Base-by-base conservation (phyloP, 257 asterid genomes). In the Mentha longifolia region DNA sequence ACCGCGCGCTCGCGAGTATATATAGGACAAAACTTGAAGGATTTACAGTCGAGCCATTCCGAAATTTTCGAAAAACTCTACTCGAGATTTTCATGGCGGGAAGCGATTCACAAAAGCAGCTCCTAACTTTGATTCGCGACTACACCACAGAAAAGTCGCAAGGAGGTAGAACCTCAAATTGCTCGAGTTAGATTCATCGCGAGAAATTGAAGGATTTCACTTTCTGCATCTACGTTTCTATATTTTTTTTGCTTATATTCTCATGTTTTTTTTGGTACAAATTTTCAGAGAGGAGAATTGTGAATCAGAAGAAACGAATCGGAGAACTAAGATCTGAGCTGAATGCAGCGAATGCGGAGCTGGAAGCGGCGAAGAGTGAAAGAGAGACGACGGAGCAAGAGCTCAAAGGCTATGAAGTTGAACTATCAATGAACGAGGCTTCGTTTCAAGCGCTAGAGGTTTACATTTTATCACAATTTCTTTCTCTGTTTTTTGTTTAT, bases 321-420 rank as follows among this genome's bases (percentile, higher is more conserved):
- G 86, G 78, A 75, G 91, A 85, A 73, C 92, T 92, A 9, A 76
- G 69, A 51, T 82, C 82, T 9, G 87, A 87, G 82, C 68, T 86
- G 47, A 85, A 79, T 45, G 65, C 77, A 52, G 84, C 86, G 52
- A 84, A 68, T 68, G 65, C 54, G 54, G 85, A 83, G 78, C 89
- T 90, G 73, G 93, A 84, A 61, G 80, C 76, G 74, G 87, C 84
- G 39, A 94, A 91, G 76, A 80, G 78, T 60, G 73, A 59, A 41
- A 92, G 86, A 80, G 97, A 92, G 78, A 77, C 70, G 10, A 67
- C 77, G 20, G 96, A 85, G 79, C 95, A 86, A 83, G 92, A 90
- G 76, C 83, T 88, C 47, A 86, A 79, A 76, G 89, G 93, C 70
- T 85, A 78, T 68, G 96, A 88, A 81, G 91, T 90, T 70, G 93